These are phyloP conservation scores for Turritis glabra DNA, from an alignment of 345 rosid genomes.

Conservation along the genomic window DNA sequence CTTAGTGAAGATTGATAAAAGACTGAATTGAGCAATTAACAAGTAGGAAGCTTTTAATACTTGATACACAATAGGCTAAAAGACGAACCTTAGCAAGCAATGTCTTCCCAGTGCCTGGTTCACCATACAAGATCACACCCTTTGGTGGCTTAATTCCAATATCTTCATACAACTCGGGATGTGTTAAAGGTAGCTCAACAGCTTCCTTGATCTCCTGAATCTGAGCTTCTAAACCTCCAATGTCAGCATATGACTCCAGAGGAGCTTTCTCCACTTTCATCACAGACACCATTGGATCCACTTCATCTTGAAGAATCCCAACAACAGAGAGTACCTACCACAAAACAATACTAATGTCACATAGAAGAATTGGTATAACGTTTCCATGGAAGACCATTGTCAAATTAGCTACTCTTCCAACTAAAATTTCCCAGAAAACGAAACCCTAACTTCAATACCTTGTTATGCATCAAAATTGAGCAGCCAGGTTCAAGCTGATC, in stretches of 20 bases:
- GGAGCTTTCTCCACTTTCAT: constrained; percentile 99
- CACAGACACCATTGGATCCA: constrained; percentile 99
- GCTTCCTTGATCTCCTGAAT: constrained; percentile 99
- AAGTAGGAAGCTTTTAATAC: background rate
- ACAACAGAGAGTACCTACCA: constrained; percentile 88
- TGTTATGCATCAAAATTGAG: constrained; percentile 93
- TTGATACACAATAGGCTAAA: background rate
- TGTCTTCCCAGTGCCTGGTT: constrained; percentile 98
- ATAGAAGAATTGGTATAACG: background rate
- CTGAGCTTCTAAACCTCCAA: constrained; percentile 98
- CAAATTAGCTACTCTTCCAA: background rate
- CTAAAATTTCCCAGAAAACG: background rate
- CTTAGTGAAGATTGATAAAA: background rate
- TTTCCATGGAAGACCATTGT: background rate
- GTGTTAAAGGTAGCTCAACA: constrained; percentile 96
- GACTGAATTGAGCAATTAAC: background rate
- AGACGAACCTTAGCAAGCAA: constrained; percentile 84
- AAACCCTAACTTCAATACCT: constrained; percentile 47
- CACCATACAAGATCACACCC: constrained; percentile 97
- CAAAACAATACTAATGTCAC: background rate
- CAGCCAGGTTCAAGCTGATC: constrained; percentile 98
- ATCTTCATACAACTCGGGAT: constrained; percentile 97
- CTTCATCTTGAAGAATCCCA: constrained; percentile 96
- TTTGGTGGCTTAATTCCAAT: constrained; percentile 98
- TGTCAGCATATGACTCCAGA: constrained; percentile 94